phyloP scores from a whole-genome alignment of 2,329 filamentous ascomycete species.

The Sphaerostilbella broomeana region DNA sequence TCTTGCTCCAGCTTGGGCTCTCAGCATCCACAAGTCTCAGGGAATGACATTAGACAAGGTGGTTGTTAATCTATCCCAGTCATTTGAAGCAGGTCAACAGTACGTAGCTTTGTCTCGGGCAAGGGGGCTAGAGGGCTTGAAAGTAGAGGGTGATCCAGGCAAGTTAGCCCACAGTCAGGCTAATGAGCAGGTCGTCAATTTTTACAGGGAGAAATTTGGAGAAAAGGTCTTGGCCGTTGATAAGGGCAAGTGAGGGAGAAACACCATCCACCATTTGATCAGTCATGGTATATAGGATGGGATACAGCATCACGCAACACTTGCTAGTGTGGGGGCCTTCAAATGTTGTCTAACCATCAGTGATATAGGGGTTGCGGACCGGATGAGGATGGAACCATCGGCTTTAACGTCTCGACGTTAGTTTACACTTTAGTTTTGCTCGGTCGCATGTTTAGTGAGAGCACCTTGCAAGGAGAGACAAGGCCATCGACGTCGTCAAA shows the following conservation, averaged over 20 bases:
- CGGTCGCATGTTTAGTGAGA: no score
- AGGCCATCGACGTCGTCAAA: no score
- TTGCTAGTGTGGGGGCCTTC: no score
- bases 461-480: no score
- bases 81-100: slow-evolving; percentile 52
- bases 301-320: no score
- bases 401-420: no score
- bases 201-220: not conserved
- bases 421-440: no score
- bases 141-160: slow-evolving; percentile 11
- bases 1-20: slow-evolving; percentile 53
- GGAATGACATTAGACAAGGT: slow-evolving; percentile 56
- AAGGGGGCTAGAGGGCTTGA: slow-evolving; percentile 16
- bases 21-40: slow-evolving; percentile 58
- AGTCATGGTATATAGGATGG: no score
- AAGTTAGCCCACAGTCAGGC: not conserved
- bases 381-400: no score
- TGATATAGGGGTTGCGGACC: no score
- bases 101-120: slow-evolving; percentile 41
- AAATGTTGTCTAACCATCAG: no score
- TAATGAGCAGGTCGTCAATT: not conserved
- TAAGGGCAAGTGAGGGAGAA: not conserved
- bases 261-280: no score
- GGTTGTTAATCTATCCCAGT: slow-evolving; percentile 44
- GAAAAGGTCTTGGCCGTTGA: not conserved